Percentiles rank a stretch among this genome's conserved stretches.
phyloP scores from a whole-genome alignment of 495 filamentous ascomycete genomes.

The Cercophora scortea region DNA sequence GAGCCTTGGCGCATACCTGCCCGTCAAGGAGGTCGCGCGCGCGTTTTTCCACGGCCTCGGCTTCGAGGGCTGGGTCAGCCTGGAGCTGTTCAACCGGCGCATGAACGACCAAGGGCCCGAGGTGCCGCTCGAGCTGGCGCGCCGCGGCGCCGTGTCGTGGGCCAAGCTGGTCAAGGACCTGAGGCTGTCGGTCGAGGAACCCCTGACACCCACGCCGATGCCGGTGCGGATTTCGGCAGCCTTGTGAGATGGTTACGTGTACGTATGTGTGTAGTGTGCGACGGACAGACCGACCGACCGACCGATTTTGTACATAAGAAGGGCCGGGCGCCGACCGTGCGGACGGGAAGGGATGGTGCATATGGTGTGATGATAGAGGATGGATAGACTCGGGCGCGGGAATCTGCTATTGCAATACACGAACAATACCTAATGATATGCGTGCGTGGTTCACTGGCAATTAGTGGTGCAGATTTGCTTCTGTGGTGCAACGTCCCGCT shows the following conservation, averaged over 20 bases:
- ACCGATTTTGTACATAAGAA: no score
- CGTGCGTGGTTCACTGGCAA: no score
- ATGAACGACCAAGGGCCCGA: conserved; percentile 44
- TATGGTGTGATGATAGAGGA: no score
- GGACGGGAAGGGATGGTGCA: no score
- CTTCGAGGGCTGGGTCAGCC: conserved; percentile 69
- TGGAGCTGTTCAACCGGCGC: conserved; percentile 68
- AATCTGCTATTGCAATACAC: no score
- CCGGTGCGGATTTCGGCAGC: conserved; percentile 19
- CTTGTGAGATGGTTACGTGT: conserved; percentile 7
- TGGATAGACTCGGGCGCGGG: no score
- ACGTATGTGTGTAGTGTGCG: no score
- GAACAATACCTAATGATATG: no score
- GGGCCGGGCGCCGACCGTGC: no score
- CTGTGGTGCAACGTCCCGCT: no score
- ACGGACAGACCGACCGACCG: no score
- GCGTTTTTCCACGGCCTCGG: conserved; percentile 57
- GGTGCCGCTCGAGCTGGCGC: conserved; percentile 57
- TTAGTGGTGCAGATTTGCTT: no score
- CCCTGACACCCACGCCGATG: conserved; percentile 1
- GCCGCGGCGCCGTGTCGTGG: conserved; percentile 56
- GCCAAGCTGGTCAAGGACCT: conserved; percentile 48
- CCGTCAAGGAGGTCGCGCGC: conserved; percentile 52
- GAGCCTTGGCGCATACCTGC: conserved; percentile 64
- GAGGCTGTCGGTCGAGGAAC: conserved; percentile 38